Evolutionary conservation across 2,329 filamentous ascomycete species (phyloP), one percentile per base, ranked within the genome.

Genomic region (Colletotrichum scovillei): DNA sequence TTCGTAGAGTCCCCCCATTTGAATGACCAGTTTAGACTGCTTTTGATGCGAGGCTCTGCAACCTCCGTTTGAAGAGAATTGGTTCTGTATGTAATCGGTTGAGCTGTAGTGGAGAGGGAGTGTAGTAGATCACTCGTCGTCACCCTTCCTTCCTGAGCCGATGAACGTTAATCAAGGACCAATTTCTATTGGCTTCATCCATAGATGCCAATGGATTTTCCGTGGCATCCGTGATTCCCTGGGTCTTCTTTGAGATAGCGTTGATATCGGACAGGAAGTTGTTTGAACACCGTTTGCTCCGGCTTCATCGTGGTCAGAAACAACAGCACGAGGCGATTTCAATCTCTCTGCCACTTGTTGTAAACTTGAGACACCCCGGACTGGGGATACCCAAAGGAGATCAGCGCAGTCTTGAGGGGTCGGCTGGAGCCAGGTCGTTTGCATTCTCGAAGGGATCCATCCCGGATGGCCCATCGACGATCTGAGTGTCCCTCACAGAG

Each of bases 301-400:
- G 26, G 63, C 46, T 46, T 26, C 35, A 32, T 30, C 24, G 19
- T 52, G 19, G 49, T 28, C 14, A 38, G 57, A 42, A 26, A 46
- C 35, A 26, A 46, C 35, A 28, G 22, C 24, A 22, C 24, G 53
- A 53, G 38, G 53, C 38, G 42, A 32, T 26, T 65, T 22, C 60
- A 57, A 71, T 70, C 49, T 49, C 38, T 56, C 28, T 56, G 56
- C 35, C 35, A 52, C 67, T 52, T 46, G 24, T 14, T 52, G 14
- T 62, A 11, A 62, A 65, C 57, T 22, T 46, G 62, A 73, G 71
- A 71, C 71, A 71, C 56, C 67, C 60, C 49, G 60, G 67, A 66
- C 67, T 58, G 38, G 49, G 59, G 56, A 71, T 49, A 46, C 32
- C 42, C 46, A 46, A 62, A 52, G 67, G n/a, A 71, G 71, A 71